phyloP scores from a whole-genome alignment of 345 rosid genomes.

The Hibiscus trionum region DNA sequence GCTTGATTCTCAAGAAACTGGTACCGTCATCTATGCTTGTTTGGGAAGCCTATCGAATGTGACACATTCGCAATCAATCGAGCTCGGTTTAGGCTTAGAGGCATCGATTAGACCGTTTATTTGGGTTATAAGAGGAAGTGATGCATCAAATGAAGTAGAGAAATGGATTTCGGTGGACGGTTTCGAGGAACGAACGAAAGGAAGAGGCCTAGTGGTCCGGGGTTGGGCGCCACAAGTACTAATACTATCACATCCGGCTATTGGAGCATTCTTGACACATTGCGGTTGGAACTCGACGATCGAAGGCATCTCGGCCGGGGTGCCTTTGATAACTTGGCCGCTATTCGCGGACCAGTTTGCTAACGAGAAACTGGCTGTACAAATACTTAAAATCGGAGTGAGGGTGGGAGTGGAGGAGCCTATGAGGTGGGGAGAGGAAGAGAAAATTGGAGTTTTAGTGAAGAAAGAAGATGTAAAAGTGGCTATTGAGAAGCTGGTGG shows the following conservation, averaged over 20 bases:
- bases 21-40: constrained; percentile 31
- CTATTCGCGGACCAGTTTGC: constrained; percentile 33
- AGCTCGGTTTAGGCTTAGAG: constrained; percentile 33
- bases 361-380: constrained; percentile 29
- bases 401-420: constrained; percentile 18
- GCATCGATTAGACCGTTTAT: constrained; percentile 27
- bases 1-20: constrained; percentile 22
- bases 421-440: constrained; percentile 5
- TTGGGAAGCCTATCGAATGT: constrained; percentile 24
- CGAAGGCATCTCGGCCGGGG: constrained; percentile 22
- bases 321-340: constrained; percentile 34
- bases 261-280: constrained; percentile 34
- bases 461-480: constrained; percentile 16
- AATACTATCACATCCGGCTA: constrained; percentile 27
- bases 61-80: constrained; percentile 6
- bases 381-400: constrained; percentile 20
- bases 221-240: constrained; percentile 39
- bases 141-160: constrained; percentile 10
- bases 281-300: constrained; percentile 39
- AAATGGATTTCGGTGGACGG: constrained; percentile 25
- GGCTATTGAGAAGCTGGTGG: constrained; percentile 20
- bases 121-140: constrained; percentile 23
- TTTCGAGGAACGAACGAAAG: constrained; percentile 24
- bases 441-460: constrained; percentile 10
- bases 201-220: constrained; percentile 21